Percentiles rank a stretch among this genome's conserved stretches.
Evolutionary conservation across 129 eudicot species (phyloP).

Genomic region (Flaveria robusta): DNA sequence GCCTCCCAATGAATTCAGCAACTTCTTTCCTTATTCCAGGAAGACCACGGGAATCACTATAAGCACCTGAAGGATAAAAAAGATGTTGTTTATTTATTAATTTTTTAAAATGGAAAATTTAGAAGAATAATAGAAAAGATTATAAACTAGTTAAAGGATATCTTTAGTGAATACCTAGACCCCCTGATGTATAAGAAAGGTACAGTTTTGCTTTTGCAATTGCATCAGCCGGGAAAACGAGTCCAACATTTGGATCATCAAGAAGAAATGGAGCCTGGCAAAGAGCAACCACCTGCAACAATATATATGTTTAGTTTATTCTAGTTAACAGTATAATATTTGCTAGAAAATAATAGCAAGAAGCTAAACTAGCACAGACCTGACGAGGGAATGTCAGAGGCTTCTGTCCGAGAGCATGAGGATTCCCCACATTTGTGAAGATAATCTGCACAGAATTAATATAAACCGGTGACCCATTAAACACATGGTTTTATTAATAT

Average conservation of each 20-base stretch:
- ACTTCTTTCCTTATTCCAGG: constrained; percentile 97
- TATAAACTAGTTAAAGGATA: neutral
- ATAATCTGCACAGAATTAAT: constrained; percentile 61
- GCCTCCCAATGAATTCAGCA: constrained; percentile 88
- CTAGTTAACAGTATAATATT: neutral
- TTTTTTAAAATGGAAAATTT: neutral
- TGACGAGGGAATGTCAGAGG: constrained; percentile 99
- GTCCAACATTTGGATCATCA: constrained; percentile 98
- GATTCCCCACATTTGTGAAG: constrained; percentile 98
- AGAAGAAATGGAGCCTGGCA: constrained; percentile 99
- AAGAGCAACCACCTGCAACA: constrained; percentile 90
- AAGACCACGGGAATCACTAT: constrained; percentile 97
- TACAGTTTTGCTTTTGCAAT: constrained; percentile 92
- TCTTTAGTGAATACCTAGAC: constrained; percentile 66
- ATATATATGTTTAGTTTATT: constrained; percentile 1
- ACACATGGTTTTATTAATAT: neutral
- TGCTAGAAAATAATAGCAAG: neutral
- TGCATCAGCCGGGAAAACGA: constrained; percentile 92
- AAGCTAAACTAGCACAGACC: constrained; percentile 40
- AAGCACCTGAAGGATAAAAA: constrained; percentile 67
- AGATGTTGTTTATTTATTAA: neutral
- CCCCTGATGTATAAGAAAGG: constrained; percentile 84
- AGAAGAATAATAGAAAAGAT: neutral
- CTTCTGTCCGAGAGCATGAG: constrained; percentile 99
- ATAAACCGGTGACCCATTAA: constrained; percentile 8